phyloP scores from a whole-genome alignment of 164 flowering plant species.

The Amborella trichopoda region DNA sequence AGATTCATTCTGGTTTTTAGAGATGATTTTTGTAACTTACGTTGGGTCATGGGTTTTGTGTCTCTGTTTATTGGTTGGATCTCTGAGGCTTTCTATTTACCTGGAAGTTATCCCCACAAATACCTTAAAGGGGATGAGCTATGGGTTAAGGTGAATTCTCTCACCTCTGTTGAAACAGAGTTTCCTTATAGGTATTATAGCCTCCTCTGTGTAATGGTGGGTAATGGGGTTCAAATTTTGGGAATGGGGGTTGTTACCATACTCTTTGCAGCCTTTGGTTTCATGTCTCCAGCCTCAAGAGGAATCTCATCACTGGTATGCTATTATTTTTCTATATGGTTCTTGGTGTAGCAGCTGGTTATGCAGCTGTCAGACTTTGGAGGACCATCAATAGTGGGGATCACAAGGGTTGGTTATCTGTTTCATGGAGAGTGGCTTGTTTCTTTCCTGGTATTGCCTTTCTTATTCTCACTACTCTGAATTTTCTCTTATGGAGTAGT shows the following conservation, averaged over 20 bases:
- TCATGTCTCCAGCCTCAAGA: slow-evolving; percentile 89
- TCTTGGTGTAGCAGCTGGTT: slow-evolving; percentile 70
- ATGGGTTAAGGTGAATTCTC: slow-evolving; percentile 63
- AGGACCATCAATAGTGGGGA: slow-evolving; percentile 51
- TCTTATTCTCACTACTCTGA: slow-evolving; percentile 44
- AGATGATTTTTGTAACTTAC: no score
- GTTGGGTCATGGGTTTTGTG: slow-evolving; percentile 33
- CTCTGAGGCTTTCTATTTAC: slow-evolving; percentile 62
- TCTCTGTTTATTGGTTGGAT: slow-evolving; percentile 20
- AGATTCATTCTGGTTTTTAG: no score
- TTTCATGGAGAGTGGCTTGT: slow-evolving; percentile 62
- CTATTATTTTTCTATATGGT: slow-evolving; percentile 67
- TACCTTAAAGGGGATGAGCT: slow-evolving; percentile 32
- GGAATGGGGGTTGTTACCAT: slow-evolving; percentile 82
- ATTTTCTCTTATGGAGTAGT: slow-evolving; percentile 74
- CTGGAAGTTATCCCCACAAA: slow-evolving; percentile 84
- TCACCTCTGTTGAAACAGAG: slow-evolving; percentile 75
- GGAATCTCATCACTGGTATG: slow-evolving; percentile 78
- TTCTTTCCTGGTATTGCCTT: slow-evolving; percentile 84
- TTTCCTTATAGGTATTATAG: slow-evolving; percentile 72
- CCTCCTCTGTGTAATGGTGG: slow-evolving; percentile 73
- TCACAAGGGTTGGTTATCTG: no score
- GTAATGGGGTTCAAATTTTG: slow-evolving; percentile 76
- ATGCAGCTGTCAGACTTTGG: slow-evolving; percentile 77
- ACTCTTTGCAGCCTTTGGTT: slow-evolving; percentile 78